Conservation (phyloP, 371 early-diverging fungal species). For the Mortierella sp. region DNA sequence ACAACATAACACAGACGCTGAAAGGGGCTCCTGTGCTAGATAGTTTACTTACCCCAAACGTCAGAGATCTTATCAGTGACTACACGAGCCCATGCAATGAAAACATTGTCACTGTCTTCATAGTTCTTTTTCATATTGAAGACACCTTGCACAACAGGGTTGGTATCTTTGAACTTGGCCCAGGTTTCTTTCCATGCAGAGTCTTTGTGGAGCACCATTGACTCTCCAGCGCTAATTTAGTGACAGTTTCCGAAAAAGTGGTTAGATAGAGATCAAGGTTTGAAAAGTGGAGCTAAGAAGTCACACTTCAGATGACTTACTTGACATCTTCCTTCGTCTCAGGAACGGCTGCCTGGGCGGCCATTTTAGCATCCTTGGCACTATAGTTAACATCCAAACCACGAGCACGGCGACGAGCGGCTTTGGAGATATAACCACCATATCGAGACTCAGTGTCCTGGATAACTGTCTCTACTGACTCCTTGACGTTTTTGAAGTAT, state of each 20-base stretch:
- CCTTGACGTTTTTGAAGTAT: conserved; percentile 78
- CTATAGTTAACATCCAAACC: conserved; percentile 62
- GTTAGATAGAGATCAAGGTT: neutral
- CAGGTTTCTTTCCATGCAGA: conserved; percentile 93
- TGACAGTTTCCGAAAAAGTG: neutral
- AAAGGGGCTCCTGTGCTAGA: too few species aligned
- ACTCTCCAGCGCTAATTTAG: conserved; percentile 83
- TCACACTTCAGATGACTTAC: conserved; percentile 26
- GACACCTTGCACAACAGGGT: conserved; percentile 87
- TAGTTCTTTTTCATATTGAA: conserved; percentile 83
- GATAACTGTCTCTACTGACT: conserved; percentile 77
- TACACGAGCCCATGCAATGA: conserved; percentile 86
- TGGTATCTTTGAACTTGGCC: conserved; percentile 92
- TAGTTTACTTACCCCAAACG: conserved; percentile 68
- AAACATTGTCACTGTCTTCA: conserved; percentile 92
- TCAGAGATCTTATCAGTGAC: conserved; percentile 83
- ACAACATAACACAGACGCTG: too few species aligned
- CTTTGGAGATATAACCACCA: conserved; percentile 84
- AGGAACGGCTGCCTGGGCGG: conserved; percentile 29
- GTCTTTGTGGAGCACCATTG: conserved; percentile 92
- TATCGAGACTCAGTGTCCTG: conserved; percentile 83
- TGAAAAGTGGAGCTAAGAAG: neutral
- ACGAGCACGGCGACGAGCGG: conserved; percentile 73
- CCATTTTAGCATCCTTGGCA: conserved; percentile 54
- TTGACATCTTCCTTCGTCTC: conserved; percentile 56